Evolutionary conservation across 805 yeast species (phyloP), one percentile per base, ranked within the genome.

Genomic region (Candida pini): DNA sequence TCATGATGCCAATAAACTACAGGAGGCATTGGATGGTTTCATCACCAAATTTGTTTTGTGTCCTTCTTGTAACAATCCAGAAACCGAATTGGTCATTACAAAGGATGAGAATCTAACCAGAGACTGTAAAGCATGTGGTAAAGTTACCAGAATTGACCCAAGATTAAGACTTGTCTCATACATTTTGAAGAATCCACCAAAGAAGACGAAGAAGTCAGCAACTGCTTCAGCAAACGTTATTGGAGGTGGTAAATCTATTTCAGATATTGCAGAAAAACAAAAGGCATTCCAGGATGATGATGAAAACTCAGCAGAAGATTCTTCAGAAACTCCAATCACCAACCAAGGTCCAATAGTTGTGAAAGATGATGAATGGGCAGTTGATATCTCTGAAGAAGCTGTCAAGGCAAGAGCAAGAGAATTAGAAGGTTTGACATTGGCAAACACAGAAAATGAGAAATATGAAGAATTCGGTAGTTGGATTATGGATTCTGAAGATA

Each of bases 81-180:
- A 92, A 67, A 92, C 98, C 17, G 97, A 87, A 58, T 80, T 89
- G 57, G 71, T 79, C 48, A 71, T 92, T 49, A 78, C 80, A 51
- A 82, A 79, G 49, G 81, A 76, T 46, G 92, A 81, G 28, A 69
- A 69, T 47, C 68, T 92, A 56, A 81, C 79, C 49, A 80, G 88
- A 64, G 97, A 92, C 63, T 92, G 98, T 72, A 92, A 92, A 62
- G 98, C 98, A 16, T 92, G 98, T 72, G 98, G 98, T 66, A 78
- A 81, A 60, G 75, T 90, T 58, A 77, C 95, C 17, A 70, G 69
- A 35, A 77, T 89, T 51, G 96, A 89, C 53, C 79, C 85, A 42
- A 75, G 92, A 59, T 92, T 83, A 60, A 89, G 85, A 66, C 71
- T 90, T 46, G 75, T 87, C n/a, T 69, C 94, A 3, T 90, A 75